phyloP scores from a whole-genome alignment of 805 yeast species.

The Hanseniaspora jakobsenii region DNA sequence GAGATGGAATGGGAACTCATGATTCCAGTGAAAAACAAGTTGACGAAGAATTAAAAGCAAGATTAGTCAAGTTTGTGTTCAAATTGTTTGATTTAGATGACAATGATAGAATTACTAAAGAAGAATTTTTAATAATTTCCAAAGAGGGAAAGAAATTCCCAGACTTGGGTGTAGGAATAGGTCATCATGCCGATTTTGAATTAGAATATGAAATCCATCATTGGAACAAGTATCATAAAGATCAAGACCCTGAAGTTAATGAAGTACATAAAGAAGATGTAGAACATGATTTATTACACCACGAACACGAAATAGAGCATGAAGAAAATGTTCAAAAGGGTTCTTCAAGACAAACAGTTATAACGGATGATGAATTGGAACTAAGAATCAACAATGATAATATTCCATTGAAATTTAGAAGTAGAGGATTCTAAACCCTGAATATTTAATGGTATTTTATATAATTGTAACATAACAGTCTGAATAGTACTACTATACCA shows the following conservation, averaged over 20 bases:
- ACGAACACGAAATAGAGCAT: constrained; percentile 72
- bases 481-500: no score
- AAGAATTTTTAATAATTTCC: constrained; percentile 59
- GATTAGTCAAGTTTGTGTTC: constrained; percentile 47
- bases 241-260: constrained; percentile 70
- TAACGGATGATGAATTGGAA: constrained; percentile 32
- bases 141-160: constrained; percentile 63
- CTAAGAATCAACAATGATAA: constrained; percentile 28
- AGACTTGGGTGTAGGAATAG: constrained; percentile 85
- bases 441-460: neutral
- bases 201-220: constrained; percentile 89
- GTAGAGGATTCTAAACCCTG: constrained; percentile 1
- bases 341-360: constrained; percentile 29
- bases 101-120: constrained; percentile 51
- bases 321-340: constrained; percentile 29
- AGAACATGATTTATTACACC: constrained; percentile 75
- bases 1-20: constrained; percentile 79
- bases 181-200: constrained; percentile 90
- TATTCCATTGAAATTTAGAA: constrained; percentile 32
- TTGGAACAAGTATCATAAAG: constrained; percentile 70
- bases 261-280: constrained; percentile 77
- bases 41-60: constrained; percentile 39
- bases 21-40: constrained; percentile 51
- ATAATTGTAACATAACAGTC: neutral
- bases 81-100: constrained; percentile 49